A percentile compares a stretch with the other conserved stretches of the same genome.
Conservation (phyloP, 495 filamentous ascomycete genomes). For the Opeltia flavorubescens region DNA sequence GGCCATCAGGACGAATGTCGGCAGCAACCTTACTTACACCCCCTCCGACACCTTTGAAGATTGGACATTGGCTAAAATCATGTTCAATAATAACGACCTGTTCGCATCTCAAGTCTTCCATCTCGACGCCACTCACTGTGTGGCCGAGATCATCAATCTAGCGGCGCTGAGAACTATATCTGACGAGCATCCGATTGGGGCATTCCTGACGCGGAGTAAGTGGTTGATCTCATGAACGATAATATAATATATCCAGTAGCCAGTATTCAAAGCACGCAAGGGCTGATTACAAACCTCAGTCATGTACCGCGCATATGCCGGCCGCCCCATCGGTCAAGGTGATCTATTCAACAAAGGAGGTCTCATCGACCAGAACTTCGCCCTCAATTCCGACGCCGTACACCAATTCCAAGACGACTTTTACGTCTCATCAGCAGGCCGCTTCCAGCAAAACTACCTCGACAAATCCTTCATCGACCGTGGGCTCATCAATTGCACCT, state of each 20-base stretch:
- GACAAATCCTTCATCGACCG: conserved; percentile 16
- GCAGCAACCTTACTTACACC: conserved; percentile 23
- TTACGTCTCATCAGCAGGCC: conserved; percentile 16
- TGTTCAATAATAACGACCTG: conserved; percentile 25
- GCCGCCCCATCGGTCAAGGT: conserved; percentile 12
- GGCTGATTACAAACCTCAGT: conserved; percentile 2
- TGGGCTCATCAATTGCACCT: conserved; percentile 18
- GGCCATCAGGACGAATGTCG: conserved; percentile 22
- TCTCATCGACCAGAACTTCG: conserved; percentile 18
- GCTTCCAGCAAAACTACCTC: conserved; percentile 24
- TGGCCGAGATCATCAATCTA: conserved; percentile 20
- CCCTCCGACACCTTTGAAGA: conserved; percentile 21
- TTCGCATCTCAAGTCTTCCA: conserved; percentile 19
- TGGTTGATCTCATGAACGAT: no score
- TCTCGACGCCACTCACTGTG: conserved; percentile 19
- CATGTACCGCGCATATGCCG: conserved; percentile 11
- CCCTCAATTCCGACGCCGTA: conserved; percentile 10
- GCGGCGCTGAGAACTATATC: conserved; percentile 24
- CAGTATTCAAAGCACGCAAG: no score
- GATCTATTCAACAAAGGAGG: conserved; percentile 18
- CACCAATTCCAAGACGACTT: conserved; percentile 9
- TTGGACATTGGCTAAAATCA: conserved; percentile 27
- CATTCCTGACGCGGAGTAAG: conserved; percentile 19
- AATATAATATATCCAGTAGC: no score
- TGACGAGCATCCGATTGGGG: conserved; percentile 17